Evolutionary conservation across 805 yeast genomes (phyloP).

Genomic region (Sugiyamaella marilandica): DNA sequence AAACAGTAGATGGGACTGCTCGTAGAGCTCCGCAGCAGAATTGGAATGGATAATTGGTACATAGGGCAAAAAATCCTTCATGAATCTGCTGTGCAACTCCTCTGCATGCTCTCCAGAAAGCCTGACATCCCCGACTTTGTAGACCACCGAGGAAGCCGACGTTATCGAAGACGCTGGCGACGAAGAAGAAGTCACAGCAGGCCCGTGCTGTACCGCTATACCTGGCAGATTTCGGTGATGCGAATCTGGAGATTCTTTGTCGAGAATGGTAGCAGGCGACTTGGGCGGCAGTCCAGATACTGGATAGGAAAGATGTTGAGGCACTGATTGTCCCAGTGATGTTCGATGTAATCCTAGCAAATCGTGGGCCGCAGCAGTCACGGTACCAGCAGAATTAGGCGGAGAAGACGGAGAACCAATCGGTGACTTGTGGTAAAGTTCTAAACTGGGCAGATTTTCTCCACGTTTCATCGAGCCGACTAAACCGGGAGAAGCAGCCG

Average conservation of each 20-base stretch:
- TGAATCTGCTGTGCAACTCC: conserved; percentile 65
- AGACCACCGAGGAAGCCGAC: conserved; percentile 41
- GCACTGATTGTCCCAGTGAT: background rate
- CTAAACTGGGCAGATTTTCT: background rate
- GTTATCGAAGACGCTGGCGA: conserved; percentile 13
- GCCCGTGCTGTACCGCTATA: background rate
- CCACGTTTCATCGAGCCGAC: background rate
- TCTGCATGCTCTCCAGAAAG: conserved; percentile 64
- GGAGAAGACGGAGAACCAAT: background rate
- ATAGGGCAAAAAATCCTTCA: conserved; percentile 62
- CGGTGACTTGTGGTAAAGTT: background rate
- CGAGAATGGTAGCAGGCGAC: background rate
- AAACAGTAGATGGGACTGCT: conserved; percentile 77
- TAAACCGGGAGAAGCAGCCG: background rate
- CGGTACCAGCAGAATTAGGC: background rate
- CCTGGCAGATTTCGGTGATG: background rate
- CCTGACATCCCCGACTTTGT: conserved; percentile 69
- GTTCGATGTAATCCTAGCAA: conserved; percentile 5
- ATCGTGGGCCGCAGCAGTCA: conserved; percentile 7
- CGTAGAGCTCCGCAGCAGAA: conserved; percentile 69
- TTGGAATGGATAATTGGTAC: conserved; percentile 73
- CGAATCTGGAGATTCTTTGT: background rate
- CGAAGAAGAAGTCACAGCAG: background rate
- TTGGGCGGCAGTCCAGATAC: background rate
- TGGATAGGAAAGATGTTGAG: background rate